These are phyloP conservation scores for Xylariaceae sp. DNA, from an alignment of 2,329 filamentous ascomycete species.

Conservation along the genomic window DNA sequence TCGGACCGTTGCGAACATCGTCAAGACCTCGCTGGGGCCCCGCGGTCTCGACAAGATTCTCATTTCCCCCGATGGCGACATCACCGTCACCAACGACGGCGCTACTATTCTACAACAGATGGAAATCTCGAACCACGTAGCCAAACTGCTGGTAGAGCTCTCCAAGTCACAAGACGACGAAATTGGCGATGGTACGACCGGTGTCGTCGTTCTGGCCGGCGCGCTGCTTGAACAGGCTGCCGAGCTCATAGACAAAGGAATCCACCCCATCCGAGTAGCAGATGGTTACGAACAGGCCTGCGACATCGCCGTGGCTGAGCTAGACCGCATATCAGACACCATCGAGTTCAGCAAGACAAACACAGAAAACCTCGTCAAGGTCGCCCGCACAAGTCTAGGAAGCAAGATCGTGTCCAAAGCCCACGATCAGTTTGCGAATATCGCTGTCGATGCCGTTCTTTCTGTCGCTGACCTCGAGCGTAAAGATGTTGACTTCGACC, in stretches of 20 bases:
- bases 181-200: constrained; percentile 96
- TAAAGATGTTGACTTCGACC: constrained; percentile 96
- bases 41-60: constrained; percentile 98
- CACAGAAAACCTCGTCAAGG: constrained; percentile 83
- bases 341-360: constrained; percentile 78
- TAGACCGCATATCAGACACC: constrained; percentile 88
- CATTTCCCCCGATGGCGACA: constrained; percentile 97
- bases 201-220: constrained; percentile 92
- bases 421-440: constrained; percentile 95
- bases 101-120: constrained; percentile 97
- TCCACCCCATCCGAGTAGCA: constrained; percentile 96
- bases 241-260: constrained; percentile 98
- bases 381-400: constrained; percentile 90
- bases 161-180: constrained; percentile 99
- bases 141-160: constrained; percentile 91
- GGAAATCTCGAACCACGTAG: constrained; percentile 98
- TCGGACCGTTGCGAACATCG: constrained; percentile 90
- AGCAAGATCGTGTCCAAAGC: constrained; percentile 99
- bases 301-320: constrained; percentile 87
- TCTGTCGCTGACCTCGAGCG: constrained; percentile 93
- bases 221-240: constrained; percentile 93
- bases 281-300: constrained; percentile 98
- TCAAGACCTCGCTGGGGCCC: constrained; percentile 93
- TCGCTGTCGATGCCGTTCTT: constrained; percentile 93
- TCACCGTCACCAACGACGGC: constrained; percentile 98